Evolutionary conservation across 108 stramenopile species (phyloP).

Genomic region (Schizochytrium sp.): DNA sequence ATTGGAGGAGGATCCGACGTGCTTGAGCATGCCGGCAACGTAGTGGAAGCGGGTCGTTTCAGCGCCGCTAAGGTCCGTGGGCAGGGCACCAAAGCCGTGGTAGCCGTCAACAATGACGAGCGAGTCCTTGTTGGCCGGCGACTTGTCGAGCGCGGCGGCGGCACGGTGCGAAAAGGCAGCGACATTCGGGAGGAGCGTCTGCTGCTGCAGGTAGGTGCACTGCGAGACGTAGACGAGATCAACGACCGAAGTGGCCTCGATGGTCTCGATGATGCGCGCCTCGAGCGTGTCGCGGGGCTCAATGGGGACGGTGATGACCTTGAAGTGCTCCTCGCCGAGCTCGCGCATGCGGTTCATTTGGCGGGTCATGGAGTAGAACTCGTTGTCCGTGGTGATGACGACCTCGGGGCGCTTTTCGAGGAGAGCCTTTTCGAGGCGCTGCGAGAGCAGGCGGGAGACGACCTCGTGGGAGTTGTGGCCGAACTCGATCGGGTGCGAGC

Average conservation of each 20-base stretch:
- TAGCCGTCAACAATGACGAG: constrained; percentile 26
- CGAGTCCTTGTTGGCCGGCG: neutral
- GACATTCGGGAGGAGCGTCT: constrained; percentile 21
- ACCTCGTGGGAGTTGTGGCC: constrained; percentile 29
- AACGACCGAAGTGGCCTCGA: neutral
- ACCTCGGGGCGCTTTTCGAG: neutral
- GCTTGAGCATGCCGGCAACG: constrained; percentile 28
- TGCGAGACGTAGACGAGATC: constrained; percentile 27
- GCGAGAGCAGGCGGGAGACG: constrained; percentile 17
- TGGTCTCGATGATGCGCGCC: neutral
- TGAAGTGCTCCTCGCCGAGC: neutral
- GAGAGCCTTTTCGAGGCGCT: constrained; percentile 7
- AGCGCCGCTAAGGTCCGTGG: neutral
- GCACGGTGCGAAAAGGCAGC: neutral
- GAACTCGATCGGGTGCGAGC: constrained; percentile 1
- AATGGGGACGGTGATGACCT: constrained; percentile 2
- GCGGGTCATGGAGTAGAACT: constrained; percentile 29
- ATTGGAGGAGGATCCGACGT: constrained; percentile 23
- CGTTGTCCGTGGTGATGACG: constrained; percentile 23
- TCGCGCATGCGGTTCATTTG: constrained; percentile 24
- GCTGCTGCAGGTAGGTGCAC: constrained; percentile 23
- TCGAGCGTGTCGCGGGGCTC: constrained; percentile 15
- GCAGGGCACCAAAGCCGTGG: constrained; percentile 32
- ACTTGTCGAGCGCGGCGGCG: neutral
- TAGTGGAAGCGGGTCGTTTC: neutral